These are phyloP conservation scores for Quercus tomentella DNA, from an alignment of 331 rosid species.

Conservation along the genomic window DNA sequence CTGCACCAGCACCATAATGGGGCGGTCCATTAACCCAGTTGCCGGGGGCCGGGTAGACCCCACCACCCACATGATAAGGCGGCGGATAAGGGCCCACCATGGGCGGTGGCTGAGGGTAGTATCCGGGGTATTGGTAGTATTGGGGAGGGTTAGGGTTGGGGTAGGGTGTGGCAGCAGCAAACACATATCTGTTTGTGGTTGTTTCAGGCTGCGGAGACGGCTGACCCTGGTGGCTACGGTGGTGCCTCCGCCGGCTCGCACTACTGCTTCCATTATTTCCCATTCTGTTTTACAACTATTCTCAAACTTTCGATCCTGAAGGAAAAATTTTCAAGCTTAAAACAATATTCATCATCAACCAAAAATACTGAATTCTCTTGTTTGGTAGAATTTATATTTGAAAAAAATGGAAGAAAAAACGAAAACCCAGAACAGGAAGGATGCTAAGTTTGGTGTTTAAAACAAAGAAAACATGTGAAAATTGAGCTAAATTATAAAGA, in stretches of 20 bases:
- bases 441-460: too few relatives aligned
- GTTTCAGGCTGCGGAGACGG: conserved; percentile 1
- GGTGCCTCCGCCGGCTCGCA: conserved; percentile 25
- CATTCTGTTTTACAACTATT: conserved; percentile 5
- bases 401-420: too few relatives aligned
- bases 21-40: conserved; percentile 12
- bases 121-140: conserved; percentile 13
- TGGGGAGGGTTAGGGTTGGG: conserved; percentile 23
- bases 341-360: not conserved
- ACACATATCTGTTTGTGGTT: not conserved
- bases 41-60: not conserved
- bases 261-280: conserved; percentile 31
- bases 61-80: conserved; percentile 8
- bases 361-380: too few relatives aligned
- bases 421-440: too few relatives aligned
- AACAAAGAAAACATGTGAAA: too few relatives aligned
- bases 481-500: too few relatives aligned
- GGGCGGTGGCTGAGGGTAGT: conserved; percentile 20
- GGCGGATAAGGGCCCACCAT: conserved; percentile 11
- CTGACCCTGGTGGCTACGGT: conserved; percentile 10
- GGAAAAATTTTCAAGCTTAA: not conserved
- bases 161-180: conserved; percentile 19
- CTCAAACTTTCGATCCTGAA: not conserved
- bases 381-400: too few relatives aligned
- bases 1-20: conserved; percentile 13